Percentiles rank a stretch among this genome's conserved stretches.
phyloP scores from a whole-genome alignment of 345 rosid genomes.

The Camelina neglecta region DNA sequence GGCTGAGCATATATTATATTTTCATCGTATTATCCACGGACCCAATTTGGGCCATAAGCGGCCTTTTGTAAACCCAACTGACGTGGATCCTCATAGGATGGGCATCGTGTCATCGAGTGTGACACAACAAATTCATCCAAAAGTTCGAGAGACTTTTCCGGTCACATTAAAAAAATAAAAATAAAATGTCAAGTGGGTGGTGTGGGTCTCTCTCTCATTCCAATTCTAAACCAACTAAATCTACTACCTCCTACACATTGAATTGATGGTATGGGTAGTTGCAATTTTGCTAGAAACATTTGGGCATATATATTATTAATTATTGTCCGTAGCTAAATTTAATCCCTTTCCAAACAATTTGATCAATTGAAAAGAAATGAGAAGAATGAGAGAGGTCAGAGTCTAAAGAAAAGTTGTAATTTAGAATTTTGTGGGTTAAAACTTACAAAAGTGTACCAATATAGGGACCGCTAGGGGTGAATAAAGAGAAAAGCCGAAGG shows the following conservation, averaged over 20 bases:
- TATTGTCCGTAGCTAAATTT: not conserved
- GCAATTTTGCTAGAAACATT: not conserved
- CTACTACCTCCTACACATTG: not conserved
- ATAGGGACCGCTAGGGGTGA: slow-evolving; percentile 17
- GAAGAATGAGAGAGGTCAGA: not conserved
- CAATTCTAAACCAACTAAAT: slow-evolving; percentile 23
- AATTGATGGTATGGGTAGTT: slow-evolving; percentile 8
- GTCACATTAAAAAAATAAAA: not conserved
- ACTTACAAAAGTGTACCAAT: slow-evolving; percentile 12
- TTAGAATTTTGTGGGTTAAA: not conserved
- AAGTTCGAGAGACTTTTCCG: slow-evolving; percentile 8
- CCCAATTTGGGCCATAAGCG: not conserved
- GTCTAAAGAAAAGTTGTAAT: slow-evolving; percentile 8
- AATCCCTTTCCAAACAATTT: not conserved
- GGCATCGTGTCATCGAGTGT: slow-evolving; percentile 13
- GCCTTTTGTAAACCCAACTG: not conserved
- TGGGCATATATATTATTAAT: not conserved
- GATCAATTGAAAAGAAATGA: not conserved
- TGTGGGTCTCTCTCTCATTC: too few relatives aligned
- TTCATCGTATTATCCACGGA: not conserved
- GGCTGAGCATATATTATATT: too few relatives aligned
- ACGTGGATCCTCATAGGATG: slow-evolving; percentile 16
- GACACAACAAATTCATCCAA: slow-evolving; percentile 6
- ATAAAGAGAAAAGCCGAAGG: not conserved
- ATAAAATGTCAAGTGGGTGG: slow-evolving; percentile 2